Evolutionary conservation across 345 rosid species (phyloP).

Genomic region (Sonneratia caseolaris): DNA sequence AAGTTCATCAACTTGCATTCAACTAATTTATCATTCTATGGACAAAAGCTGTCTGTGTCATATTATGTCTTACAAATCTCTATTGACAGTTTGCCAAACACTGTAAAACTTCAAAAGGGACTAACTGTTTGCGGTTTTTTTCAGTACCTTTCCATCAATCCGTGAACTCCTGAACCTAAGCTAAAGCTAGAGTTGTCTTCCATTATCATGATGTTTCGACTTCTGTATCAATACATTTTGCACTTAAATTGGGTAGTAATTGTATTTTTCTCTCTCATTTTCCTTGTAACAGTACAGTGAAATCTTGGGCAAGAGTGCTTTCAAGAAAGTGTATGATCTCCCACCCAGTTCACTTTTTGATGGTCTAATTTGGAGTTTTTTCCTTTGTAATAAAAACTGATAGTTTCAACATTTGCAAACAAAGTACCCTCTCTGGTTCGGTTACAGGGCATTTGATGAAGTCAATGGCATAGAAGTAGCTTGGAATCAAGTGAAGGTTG

Average conservation of each 20-base stretch:
- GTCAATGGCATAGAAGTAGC: conserved; percentile 87
- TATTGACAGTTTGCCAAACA: not conserved
- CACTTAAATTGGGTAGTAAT: not conserved
- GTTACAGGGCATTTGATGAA: conserved; percentile 79
- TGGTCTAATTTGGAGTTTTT: not conserved
- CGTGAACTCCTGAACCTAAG: not conserved
- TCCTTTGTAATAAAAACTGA: no score
- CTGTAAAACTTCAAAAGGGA: not conserved
- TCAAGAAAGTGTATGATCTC: conserved; percentile 76
- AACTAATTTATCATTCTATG: no score
- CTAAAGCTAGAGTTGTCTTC: not conserved
- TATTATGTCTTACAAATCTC: not conserved
- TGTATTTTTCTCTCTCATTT: conserved; percentile 6
- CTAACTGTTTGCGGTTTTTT: not conserved
- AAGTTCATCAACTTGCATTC: no score
- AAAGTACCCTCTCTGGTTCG: conserved; percentile 13
- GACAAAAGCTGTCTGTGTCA: no score
- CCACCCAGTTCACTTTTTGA: not conserved
- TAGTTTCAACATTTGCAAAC: not conserved
- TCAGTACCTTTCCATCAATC: not conserved
- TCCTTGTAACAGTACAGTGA: conserved; percentile 43
- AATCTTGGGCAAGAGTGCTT: conserved; percentile 84
- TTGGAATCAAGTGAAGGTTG: conserved; percentile 67
- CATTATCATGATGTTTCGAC: not conserved
- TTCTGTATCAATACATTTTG: not conserved